phyloP scores from a whole-genome alignment of 768 basidiomycete genomes.

The Mycena belliarum region DNA sequence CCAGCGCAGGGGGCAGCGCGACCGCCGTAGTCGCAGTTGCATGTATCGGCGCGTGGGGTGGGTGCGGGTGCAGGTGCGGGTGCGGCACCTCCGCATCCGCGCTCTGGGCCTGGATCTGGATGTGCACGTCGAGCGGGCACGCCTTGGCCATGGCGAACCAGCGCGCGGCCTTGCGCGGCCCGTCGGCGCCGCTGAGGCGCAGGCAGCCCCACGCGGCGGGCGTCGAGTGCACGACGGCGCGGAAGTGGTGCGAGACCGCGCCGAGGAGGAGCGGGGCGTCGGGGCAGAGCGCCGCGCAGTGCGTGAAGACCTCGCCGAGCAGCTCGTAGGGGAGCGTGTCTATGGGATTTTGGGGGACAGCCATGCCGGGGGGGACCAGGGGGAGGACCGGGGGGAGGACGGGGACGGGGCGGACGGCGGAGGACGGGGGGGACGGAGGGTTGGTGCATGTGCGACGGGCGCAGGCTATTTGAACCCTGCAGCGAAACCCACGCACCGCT shows the following conservation, averaged over 20 bases:
- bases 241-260: slow-evolving; percentile 32
- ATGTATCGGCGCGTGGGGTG: no score
- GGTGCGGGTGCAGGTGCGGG: no score
- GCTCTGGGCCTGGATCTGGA: slow-evolving; percentile 21
- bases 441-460: not conserved
- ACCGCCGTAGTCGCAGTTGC: not conserved
- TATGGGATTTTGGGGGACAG: not conserved
- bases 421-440: not conserved
- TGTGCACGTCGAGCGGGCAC: slow-evolving; percentile 26
- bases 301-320: slow-evolving; percentile 35
- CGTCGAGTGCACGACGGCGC: slow-evolving; percentile 28
- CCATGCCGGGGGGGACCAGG: not conserved
- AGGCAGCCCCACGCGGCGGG: slow-evolving; percentile 34
- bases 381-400: not conserved
- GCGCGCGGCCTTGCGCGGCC: slow-evolving; percentile 27
- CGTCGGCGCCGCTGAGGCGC: slow-evolving; percentile 22
- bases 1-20: not conserved
- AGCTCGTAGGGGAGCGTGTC: slow-evolving; percentile 33
- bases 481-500: no score
- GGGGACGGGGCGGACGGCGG: not conserved
- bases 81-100: not conserved
- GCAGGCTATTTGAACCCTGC: no score
- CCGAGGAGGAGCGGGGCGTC: slow-evolving; percentile 37
- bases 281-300: slow-evolving; percentile 27
- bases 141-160: slow-evolving; percentile 34